Evolutionary conservation across 805 yeast species (phyloP), one percentile per base, ranked within the genome.

Genomic region (Saccharomycopsis schoenii): DNA sequence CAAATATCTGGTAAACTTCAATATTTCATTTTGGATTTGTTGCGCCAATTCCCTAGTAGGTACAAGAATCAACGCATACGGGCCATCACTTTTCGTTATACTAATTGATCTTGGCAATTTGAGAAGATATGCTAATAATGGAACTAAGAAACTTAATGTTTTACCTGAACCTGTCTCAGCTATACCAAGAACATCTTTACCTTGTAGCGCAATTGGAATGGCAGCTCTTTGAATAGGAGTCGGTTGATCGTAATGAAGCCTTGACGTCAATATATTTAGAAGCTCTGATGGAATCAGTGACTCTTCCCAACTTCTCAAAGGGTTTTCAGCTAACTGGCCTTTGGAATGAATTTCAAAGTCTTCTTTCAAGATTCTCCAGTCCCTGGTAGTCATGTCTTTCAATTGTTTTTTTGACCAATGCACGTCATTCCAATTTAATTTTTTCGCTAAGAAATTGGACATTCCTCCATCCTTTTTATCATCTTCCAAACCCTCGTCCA

Each of bases 121-220:
- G 73, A 72, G 64, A 15, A 86, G 74, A 65, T 82, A 83, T 1
- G 83, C 70, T 10, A 88, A 68, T 58, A 89, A 72, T 0, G 99
- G 98, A 1, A 93, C 71, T 11, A 88, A 70, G 71, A 85, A 93
- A 1, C 96, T 86, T 12, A 92, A 75, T 0, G 99, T 93, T 70
- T 94, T 93, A 67, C 99, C 99, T 1, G 96, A 88, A 12, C 99
- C 99, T 0, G 99, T 93, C 66, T 91, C 91, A 0, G 98, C 97
- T n/a, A 92, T 81, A 14, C 97, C 98, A 21, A 92, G 77, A 1
- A 89, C 76, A 70, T 93, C 97, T 25, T 82, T 72, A 2, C 79
- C 74, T 0, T 74, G 70, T 24, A 85, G 67, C 0, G 86, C 85
- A 29, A 85, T 74, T 0, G 97, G 97, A 4, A 93, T 83, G 0